Percentiles rank a stretch among this genome's conserved stretches.
phyloP scores from a whole-genome alignment of 179 eudicot genomes.

The Vitellaria paradoxa region DNA sequence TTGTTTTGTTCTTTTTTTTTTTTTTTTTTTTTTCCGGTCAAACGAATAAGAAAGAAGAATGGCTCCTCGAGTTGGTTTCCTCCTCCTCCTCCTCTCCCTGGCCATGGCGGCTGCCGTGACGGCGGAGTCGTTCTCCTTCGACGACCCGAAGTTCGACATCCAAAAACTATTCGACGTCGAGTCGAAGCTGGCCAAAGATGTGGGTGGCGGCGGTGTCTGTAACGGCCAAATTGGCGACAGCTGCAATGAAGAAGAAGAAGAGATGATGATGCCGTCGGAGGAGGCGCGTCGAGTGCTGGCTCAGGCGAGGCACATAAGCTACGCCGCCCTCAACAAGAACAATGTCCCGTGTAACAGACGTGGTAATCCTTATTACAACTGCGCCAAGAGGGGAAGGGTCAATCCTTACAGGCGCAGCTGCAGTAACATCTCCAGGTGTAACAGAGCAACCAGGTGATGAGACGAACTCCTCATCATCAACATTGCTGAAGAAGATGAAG shows the following conservation, averaged over 20 bases:
- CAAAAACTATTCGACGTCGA: background rate
- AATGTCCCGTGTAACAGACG: background rate
- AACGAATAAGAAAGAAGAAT: background rate
- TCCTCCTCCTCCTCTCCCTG: background rate
- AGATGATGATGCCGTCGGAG: background rate
- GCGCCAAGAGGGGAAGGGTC: background rate
- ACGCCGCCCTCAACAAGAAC: background rate
- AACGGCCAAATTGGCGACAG: background rate
- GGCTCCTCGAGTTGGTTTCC: background rate
- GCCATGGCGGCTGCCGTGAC: background rate
- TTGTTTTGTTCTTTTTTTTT: no score
- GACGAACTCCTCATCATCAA: no score
- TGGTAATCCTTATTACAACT: conserved; percentile 6
- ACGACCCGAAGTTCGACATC: no score
- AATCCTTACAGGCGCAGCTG: conserved; percentile 7
- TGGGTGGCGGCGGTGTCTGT: background rate
- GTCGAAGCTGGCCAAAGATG: no score
- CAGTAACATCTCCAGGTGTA: background rate
- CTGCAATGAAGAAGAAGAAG: background rate
- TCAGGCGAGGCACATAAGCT: background rate
- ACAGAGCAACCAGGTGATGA: background rate
- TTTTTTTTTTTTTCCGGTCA: no score
- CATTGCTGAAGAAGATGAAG: no score
- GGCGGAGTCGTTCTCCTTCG: background rate
- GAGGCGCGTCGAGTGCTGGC: background rate